phyloP scores from a whole-genome alignment of 352 stramenopile species.

The Phytophthora citricola region DNA sequence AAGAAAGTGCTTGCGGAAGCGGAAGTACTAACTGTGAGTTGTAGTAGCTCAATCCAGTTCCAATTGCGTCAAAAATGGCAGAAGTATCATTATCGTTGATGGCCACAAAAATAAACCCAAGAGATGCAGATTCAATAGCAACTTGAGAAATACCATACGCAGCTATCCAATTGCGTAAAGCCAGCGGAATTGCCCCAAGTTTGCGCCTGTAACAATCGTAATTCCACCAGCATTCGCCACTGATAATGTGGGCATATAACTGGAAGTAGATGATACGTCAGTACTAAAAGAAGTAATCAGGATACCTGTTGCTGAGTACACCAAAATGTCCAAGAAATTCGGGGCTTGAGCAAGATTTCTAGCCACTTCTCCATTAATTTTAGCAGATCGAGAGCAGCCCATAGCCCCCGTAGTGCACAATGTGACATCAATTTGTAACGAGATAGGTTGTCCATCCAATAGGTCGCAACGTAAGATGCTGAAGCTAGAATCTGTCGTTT shows the following conservation, averaged over 20 bases:
- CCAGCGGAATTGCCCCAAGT: constrained; percentile 6
- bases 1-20: constrained; percentile 30
- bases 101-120: constrained; percentile 39
- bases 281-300: constrained; percentile 2
- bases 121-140: constrained; percentile 20
- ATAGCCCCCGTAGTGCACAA: constrained; percentile 30
- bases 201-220: constrained; percentile 24
- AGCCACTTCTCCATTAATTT: constrained; percentile 22
- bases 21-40: constrained; percentile 33
- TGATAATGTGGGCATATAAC: constrained; percentile 27
- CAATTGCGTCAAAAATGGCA: constrained; percentile 24
- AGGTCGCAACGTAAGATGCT: constrained; percentile 55
- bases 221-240: constrained; percentile 11
- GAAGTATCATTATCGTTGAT: constrained; percentile 27
- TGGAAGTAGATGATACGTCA: constrained; percentile 6
- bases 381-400: constrained; percentile 20
- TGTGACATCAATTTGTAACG: constrained; percentile 37
- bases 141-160: constrained; percentile 18
- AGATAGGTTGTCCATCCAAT: constrained; percentile 52
- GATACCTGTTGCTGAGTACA: constrained; percentile 22
- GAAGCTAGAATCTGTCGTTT: constrained; percentile 26
- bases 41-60: constrained; percentile 8
- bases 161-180: constrained; percentile 24
- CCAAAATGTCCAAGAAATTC: constrained; percentile 30
- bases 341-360: constrained; percentile 11